phyloP scores from a whole-genome alignment of 1,284 basidiomycete genomes.

The Ganoderma multipileum region DNA sequence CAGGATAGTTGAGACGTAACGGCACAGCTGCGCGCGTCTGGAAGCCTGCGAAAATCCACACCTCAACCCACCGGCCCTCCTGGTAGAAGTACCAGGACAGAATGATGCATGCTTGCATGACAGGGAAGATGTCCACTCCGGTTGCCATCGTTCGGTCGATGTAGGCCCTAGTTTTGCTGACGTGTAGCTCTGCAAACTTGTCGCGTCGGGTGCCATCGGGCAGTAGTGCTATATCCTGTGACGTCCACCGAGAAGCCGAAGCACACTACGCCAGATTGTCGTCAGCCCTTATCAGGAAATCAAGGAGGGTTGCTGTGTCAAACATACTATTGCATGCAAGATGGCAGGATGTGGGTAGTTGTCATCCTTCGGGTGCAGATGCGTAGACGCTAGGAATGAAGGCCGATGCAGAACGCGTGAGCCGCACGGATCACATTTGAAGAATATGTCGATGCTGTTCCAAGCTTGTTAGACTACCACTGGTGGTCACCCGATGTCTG shows the following conservation, averaged over 20 bases:
- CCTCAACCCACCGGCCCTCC: constrained; percentile 87
- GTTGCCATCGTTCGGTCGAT: constrained; percentile 87
- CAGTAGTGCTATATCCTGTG: constrained; percentile 66
- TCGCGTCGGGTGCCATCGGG: constrained; percentile 79
- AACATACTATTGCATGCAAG: constrained; percentile 77
- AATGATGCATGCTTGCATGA: constrained; percentile 84
- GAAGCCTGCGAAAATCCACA: constrained; percentile 88
- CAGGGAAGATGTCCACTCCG: constrained; percentile 82
- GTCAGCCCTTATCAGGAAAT: constrained; percentile 7
- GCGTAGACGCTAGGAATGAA: constrained; percentile 81
- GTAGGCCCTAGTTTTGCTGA: constrained; percentile 80
- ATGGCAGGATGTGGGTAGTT: constrained; percentile 84
- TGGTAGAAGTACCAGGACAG: constrained; percentile 90
- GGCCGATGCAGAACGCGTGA: constrained; percentile 78
- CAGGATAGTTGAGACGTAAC: constrained; percentile 81
- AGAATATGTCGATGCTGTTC: constrained; percentile 80
- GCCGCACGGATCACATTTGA: constrained; percentile 83
- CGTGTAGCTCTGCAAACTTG: constrained; percentile 85
- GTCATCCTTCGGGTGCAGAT: constrained; percentile 75
- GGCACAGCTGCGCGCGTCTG: constrained; percentile 87
- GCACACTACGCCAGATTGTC: constrained; percentile 63
- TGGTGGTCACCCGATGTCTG: background rate
- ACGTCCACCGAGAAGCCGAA: constrained; percentile 83
- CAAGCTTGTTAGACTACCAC: constrained; percentile 54
- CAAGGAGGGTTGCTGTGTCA: background rate